Base-by-base conservation (phyloP, 2,329 filamentous ascomycete species). In the Venturia aucupariae region DNA sequence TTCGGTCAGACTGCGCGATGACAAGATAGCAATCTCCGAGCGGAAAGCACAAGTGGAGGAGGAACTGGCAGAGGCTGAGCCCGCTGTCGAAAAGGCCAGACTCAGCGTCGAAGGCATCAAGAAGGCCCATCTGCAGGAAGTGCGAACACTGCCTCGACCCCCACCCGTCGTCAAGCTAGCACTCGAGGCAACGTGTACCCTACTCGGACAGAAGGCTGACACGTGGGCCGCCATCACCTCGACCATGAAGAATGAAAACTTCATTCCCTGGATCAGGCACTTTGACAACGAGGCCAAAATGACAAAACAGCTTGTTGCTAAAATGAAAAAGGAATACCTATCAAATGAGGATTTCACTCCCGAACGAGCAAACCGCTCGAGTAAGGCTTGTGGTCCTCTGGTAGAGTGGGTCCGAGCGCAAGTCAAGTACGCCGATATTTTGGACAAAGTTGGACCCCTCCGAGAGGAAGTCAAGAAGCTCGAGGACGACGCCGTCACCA, bases 61-160 rank as follows among this genome's bases (percentile, higher is more conserved):
- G 69, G 94, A 99, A 78, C 81, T 99, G 66, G 93, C 91, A 38
- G 88, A 86, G 73, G 94, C 94, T 17, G 93, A 97, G 74, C 94
- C 94, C 10, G 94, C 94, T 60, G 94, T 99, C 64, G 79, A 90
- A 67, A 92, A 96, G 76, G 94, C 94, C 60, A 90, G 94, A 79
- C 90, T 92, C 75, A 97, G 92, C 77, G 95, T 99, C 76, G 94
- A 90, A 80, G 97, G 95, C 80, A 99, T 99, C 80, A 99, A 97
- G 81, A 87, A 90, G 73, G 92, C 96, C 74, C 94, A 99, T 76
- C 82, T 99, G 68, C 97, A 92, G 15, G 94, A 99, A 86, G 93
- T 99, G 61, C 87, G 94, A 73, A 96, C 93, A 68, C 97, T 99
- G 94, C 86, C 87, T 69, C 95, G 91, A 71, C 94, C 94, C 7